phyloP scores from a whole-genome alignment of 192 early-diverging fungal genomes.

The Coemansia umbellata region DNA sequence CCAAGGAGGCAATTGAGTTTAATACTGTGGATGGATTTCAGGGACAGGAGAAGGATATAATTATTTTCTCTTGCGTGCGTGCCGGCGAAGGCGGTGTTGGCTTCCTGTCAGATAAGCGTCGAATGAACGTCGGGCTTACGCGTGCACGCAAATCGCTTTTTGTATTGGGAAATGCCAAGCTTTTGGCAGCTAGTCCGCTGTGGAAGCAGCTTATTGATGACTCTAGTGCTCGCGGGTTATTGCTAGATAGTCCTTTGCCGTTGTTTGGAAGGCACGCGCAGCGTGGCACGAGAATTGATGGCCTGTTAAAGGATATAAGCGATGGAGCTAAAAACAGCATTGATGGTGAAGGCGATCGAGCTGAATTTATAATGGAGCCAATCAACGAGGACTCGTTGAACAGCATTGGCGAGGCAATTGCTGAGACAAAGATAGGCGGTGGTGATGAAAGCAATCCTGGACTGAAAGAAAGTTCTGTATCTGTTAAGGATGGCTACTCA shows the following conservation, averaged over 20 bases:
- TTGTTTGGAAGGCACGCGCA: conserved; percentile 14
- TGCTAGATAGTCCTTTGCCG: conserved; percentile 19
- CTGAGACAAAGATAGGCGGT: background rate
- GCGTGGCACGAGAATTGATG: background rate
- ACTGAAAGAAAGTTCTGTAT: background rate
- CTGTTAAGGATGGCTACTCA: background rate
- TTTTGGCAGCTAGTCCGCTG: conserved; percentile 57
- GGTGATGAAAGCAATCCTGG: too few species aligned
- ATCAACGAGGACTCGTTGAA: conserved; percentile 22
- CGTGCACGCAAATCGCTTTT: conserved; percentile 81
- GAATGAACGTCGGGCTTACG: conserved; percentile 91
- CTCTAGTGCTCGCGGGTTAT: conserved; percentile 32
- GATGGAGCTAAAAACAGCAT: background rate
- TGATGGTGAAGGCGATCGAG: conserved; percentile 43
- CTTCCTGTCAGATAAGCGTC: conserved; percentile 76
- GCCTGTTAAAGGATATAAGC: conserved; percentile 5
- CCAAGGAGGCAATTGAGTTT: conserved; percentile 77
- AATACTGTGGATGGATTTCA: conserved; percentile 98
- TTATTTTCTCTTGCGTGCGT: conserved; percentile 93
- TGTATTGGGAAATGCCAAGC: conserved; percentile 68
- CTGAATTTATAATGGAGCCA: conserved; percentile 29
- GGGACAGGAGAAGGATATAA: conserved; percentile 95
- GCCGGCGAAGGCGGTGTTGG: conserved; percentile 67
- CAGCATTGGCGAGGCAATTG: conserved; percentile 10
- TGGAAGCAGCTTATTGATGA: conserved; percentile 78